Evolutionary conservation across 2,329 filamentous ascomycete species (phyloP).

Genomic region (Pseudogymnoascus sp.): DNA sequence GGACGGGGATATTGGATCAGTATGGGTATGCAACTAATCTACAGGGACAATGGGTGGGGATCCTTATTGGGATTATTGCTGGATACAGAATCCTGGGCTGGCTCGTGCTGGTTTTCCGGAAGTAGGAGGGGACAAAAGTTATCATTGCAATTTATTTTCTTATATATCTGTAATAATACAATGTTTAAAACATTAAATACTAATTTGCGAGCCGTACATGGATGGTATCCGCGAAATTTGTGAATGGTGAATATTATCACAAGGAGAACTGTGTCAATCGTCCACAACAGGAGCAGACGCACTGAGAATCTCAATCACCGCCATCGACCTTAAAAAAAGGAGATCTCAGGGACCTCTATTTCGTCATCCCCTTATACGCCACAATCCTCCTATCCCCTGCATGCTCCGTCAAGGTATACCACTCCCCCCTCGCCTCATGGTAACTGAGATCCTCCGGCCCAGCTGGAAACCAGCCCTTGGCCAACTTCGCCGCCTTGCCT

Average conservation of each 20-base stretch:
- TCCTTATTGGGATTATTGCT: slow-evolving; percentile 67
- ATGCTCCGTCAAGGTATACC: slow-evolving; percentile 18
- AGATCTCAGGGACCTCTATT: background rate
- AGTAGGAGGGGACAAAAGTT: slow-evolving; percentile 14
- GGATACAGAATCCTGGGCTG: slow-evolving; percentile 66
- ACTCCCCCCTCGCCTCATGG: slow-evolving; percentile 21
- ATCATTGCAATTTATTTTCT: background rate
- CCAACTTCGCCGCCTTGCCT: slow-evolving; percentile 21
- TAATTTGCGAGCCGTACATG: background rate
- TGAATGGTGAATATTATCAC: background rate
- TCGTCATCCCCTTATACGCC: background rate
- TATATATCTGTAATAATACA: background rate
- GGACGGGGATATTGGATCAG: slow-evolving; percentile 59
- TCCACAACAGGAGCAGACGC: background rate
- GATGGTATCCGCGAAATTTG: background rate
- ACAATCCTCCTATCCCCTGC: slow-evolving; percentile 6
- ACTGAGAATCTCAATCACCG: background rate
- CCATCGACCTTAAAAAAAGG: background rate
- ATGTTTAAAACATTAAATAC: background rate
- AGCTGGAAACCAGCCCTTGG: slow-evolving; percentile 21
- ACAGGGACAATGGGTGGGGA: slow-evolving; percentile 65
- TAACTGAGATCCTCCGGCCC: slow-evolving; percentile 31
- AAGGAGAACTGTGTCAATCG: background rate
- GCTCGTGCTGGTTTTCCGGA: slow-evolving; percentile 44
- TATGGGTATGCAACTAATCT: slow-evolving; percentile 63